Evolutionary conservation across 2,329 filamentous ascomycete genomes (phyloP), one percentile per base, ranked within the genome.

Genomic region (Aspergillus amoenus): DNA sequence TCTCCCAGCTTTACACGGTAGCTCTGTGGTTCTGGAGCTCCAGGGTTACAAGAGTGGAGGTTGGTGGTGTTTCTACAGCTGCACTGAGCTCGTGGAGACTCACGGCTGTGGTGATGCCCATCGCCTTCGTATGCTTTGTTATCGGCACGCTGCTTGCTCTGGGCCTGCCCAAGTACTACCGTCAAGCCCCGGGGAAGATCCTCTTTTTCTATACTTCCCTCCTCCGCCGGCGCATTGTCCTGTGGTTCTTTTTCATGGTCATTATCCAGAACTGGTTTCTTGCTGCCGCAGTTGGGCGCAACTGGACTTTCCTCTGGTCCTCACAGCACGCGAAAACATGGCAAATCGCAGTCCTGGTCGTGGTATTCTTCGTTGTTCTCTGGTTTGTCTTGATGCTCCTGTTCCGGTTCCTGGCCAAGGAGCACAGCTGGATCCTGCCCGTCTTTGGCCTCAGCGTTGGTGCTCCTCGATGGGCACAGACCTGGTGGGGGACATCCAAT

Each of bases 251-350:
- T 70, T 72, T 85, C 56, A 81, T 83, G 3, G 83, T 88, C 42
- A 75, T 87, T 57, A 72, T 88, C 32, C 85, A 88, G 67, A 88
- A 88, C 71, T 87, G 85, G 78, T 88, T 85, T 73, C 78, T 88
- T 24, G 84, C 83, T 18, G 81, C 86, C 0, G 84, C 83, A 1
- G 88, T 87, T 65, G 86, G 86, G 40, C 81, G 86, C 51, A 88
- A 87, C 69, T 89, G 86, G 86, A 75, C 76, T 43, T 89, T 82
- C 73, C 79, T 88, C 18, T 88, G 84, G 81, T 77, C 76, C 49
- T 83, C 82, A 17, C 74, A 81, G 41, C 80, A 84, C 63, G 82
- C 83, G 2, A 77, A 81, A 8, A 69, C 75, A 17, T 88, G 84
- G 82, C 75, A 80, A 40, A 79, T 88, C 41, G 73, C 81, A 13